Evolutionary conservation across 1,284 basidiomycete genomes (phyloP).

Genomic region (Boletus holoroseus): DNA sequence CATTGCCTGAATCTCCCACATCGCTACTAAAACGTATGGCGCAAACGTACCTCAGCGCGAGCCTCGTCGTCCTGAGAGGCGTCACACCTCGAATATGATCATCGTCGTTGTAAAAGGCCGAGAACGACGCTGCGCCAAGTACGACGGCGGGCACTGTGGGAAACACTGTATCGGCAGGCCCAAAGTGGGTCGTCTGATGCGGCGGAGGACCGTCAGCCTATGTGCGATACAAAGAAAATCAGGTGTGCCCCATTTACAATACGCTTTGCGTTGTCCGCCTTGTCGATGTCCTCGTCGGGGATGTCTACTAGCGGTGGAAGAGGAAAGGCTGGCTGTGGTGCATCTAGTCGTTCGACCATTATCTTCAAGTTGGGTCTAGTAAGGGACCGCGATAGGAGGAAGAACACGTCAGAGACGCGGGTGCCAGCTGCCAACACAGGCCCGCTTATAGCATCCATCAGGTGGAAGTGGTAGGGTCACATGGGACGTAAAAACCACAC

Average conservation of each 20-base stretch:
- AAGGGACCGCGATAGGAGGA: not conserved
- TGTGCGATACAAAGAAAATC: not conserved
- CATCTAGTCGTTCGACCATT: conserved; percentile 43
- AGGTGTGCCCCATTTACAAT: conserved; percentile 14
- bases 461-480: conserved; percentile 11
- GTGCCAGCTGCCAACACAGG: not conserved
- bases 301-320: conserved; percentile 40
- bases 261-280: conserved; percentile 35
- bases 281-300: conserved; percentile 48
- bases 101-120: conserved; percentile 65
- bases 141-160: conserved; percentile 53
- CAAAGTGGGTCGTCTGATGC: conserved; percentile 28
- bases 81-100: conserved; percentile 52
- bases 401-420: not conserved
- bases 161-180: conserved; percentile 30
- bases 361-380: not conserved
- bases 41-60: conserved; percentile 66
- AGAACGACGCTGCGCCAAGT: conserved; percentile 70
- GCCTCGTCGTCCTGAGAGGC: conserved; percentile 69
- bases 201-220: conserved; percentile 6
- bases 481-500: conserved; percentile 3
- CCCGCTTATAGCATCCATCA: not conserved
- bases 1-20: not conserved
- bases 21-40: not conserved
- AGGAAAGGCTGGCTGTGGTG: conserved; percentile 38